Conservation (phyloP, 805 yeast genomes). For the Candida awuae region DNA sequence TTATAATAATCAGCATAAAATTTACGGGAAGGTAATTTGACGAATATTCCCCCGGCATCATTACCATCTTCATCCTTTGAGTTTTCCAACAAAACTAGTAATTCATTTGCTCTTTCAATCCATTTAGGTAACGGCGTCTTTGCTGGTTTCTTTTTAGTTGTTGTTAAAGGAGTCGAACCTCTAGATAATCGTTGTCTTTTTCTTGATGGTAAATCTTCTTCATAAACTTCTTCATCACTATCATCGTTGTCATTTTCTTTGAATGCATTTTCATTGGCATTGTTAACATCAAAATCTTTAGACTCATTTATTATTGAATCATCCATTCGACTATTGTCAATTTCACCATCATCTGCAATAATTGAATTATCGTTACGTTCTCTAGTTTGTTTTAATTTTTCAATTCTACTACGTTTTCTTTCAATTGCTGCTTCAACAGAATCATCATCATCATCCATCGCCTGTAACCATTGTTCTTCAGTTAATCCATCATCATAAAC, state of each 20-base stretch:
- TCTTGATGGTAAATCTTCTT: slow-evolving; percentile 9
- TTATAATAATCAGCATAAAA: slow-evolving; percentile 81
- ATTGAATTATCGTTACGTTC: slow-evolving; percentile 9
- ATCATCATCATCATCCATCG: slow-evolving; percentile 67
- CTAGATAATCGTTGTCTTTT: slow-evolving; percentile 13
- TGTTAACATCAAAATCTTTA: slow-evolving; percentile 6
- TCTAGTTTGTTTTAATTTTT: slow-evolving; percentile 30
- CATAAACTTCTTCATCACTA: slow-evolving; percentile 11
- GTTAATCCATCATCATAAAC: slow-evolving; percentile 61
- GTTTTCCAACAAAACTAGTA: slow-evolving; percentile 14
- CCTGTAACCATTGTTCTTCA: slow-evolving; percentile 73
- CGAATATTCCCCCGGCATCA: slow-evolving; percentile 46
- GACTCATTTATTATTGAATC: too few relatives aligned
- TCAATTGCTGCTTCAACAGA: slow-evolving; percentile 51
- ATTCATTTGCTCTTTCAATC: slow-evolving; percentile 9
- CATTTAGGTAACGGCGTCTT: slow-evolving; percentile 12
- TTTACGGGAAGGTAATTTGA: slow-evolving; percentile 65
- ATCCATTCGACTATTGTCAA: too few relatives aligned
- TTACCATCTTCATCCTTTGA: slow-evolving; percentile 42
- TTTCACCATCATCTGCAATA: slow-evolving; percentile 17
- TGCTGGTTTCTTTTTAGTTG: slow-evolving; percentile 3
- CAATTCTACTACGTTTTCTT: slow-evolving; percentile 37
- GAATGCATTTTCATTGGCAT: slow-evolving; percentile 4
- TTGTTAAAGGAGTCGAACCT: slow-evolving; percentile 8
- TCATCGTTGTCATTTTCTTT: slow-evolving; percentile 9